Evolutionary conservation across 805 yeast genomes (phyloP).

Genomic region (Maudiozyma turicensis): DNA sequence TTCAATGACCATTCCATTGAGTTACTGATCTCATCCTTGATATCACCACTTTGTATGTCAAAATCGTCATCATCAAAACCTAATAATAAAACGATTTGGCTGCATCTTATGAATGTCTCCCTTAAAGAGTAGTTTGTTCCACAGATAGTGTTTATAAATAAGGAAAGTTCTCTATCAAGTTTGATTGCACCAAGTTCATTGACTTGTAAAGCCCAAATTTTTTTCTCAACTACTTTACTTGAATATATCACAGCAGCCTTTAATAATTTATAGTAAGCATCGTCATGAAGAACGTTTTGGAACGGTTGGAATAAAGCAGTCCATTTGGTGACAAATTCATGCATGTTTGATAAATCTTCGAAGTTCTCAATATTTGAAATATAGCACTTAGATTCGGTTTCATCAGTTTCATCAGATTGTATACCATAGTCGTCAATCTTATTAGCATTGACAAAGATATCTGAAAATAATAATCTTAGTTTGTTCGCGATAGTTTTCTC

Average conservation of each 20-base stretch:
- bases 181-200: constrained; percentile 78
- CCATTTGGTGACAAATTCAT: constrained; percentile 59
- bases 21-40: constrained; percentile 34
- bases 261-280: constrained; percentile 41
- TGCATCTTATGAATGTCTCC: constrained; percentile 68
- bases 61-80: constrained; percentile 69
- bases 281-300: constrained; percentile 43
- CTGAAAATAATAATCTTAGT: constrained; percentile 35
- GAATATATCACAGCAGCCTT: constrained; percentile 43
- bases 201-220: constrained; percentile 57
- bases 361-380: constrained; percentile 28
- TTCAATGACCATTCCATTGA: constrained; percentile 63
- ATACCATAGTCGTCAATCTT: constrained; percentile 2
- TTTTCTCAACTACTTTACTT: constrained; percentile 51
- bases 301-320: constrained; percentile 55
- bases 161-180: constrained; percentile 71
- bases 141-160: constrained; percentile 64
- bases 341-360: constrained; percentile 29
- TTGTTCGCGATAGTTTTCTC: constrained; percentile 28
- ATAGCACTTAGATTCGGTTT: constrained; percentile 10
- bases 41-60: constrained; percentile 22
- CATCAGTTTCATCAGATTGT: not conserved
- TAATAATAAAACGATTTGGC: constrained; percentile 73
- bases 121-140: constrained; percentile 64
- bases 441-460: constrained; percentile 27